Conservation (phyloP, 2,329 filamentous ascomycete species). For the Aspergillus pseudotamarii region DNA sequence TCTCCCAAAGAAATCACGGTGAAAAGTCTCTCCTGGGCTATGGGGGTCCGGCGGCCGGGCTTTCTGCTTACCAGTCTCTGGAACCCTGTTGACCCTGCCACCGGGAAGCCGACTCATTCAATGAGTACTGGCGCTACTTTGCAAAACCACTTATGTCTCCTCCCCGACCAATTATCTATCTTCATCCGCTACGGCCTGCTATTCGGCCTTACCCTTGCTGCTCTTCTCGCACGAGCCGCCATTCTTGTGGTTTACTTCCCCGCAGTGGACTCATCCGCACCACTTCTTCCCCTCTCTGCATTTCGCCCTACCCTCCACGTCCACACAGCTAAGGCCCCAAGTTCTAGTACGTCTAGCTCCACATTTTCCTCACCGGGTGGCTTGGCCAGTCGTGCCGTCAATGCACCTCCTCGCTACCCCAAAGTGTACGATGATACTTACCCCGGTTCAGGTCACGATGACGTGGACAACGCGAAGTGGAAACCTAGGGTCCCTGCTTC, state of each 20-base stretch:
- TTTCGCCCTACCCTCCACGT: constrained; percentile 28
- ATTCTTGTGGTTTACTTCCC: constrained; percentile 30
- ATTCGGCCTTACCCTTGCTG: constrained; percentile 54
- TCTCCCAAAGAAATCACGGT: constrained; percentile 81
- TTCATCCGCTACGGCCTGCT: constrained; percentile 77
- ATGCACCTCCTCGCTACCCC: constrained; percentile 24
- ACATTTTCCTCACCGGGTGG: constrained; percentile 30
- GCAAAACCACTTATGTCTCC: constrained; percentile 85
- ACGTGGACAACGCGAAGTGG: constrained; percentile 29
- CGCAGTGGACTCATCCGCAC: constrained; percentile 11
- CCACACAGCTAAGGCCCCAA: constrained; percentile 25
- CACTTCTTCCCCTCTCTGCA: constrained; percentile 35
- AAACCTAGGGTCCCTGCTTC: constrained; percentile 24
- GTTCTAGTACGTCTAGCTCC: constrained; percentile 37
- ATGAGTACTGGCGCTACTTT: constrained; percentile 57
- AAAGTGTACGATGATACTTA: constrained; percentile 28
- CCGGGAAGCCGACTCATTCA: constrained; percentile 34
- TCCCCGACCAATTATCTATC: constrained; percentile 83
- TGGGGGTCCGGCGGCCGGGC: constrained; percentile 87
- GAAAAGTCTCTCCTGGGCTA: constrained; percentile 93
- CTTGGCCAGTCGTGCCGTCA: constrained; percentile 32
- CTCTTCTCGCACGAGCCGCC: constrained; percentile 51
- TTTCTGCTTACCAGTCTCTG: constrained; percentile 88
- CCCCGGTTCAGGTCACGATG: constrained; percentile 18
- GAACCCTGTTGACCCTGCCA: constrained; percentile 74